Evolutionary conservation across 2,329 filamentous ascomycete species (phyloP), one percentile per base, ranked within the genome.

Genomic region (Amphichorda felina): DNA sequence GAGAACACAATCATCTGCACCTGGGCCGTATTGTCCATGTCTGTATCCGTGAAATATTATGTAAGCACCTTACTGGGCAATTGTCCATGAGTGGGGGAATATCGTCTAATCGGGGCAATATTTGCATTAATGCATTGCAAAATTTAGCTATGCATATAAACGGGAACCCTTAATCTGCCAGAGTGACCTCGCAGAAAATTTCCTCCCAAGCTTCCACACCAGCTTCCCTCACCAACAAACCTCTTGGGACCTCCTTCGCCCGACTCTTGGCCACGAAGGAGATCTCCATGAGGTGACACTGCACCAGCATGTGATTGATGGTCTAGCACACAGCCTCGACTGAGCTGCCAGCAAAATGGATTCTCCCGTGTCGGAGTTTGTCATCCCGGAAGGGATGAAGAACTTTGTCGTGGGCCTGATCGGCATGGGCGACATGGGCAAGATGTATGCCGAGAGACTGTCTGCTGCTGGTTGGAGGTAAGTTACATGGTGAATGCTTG

Each of bases 381-480:
- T 46, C 31, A 40, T 60, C 42, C 62, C 63, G 14, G 41, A 50
- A 11, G 63, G 52, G 44, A 75, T 75, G 79, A 74, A 79, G 47
- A 68, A 72, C 51, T 85, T 85, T 55, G 76, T 81, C 43, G 74
- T 98, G 46, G 91, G 91, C 46, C 82, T 98, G 53, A 98, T 98
- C 56, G 91, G 91, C 41, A 95, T 98, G 88, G 91, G 91, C 45
- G 89, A 95, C 53, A 98, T 98, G 91, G 91, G 91, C 52, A 94
- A 82, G 72, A 93, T 98, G 86, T 98, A 98, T 60, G 85, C 91
- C 52, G 77, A 82, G 53, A 77, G 79, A 54, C 74, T 98, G 51
- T 87, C 85, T 60, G 75, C 76, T 54, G 91, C 89, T 54, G 91
- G 91, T 53, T 98, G 91, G 89, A 95, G 85, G 91, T 96, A 49